Evolutionary conservation across 192 early-diverging fungal species (phyloP).

Genomic region (Coemansia sp.): DNA sequence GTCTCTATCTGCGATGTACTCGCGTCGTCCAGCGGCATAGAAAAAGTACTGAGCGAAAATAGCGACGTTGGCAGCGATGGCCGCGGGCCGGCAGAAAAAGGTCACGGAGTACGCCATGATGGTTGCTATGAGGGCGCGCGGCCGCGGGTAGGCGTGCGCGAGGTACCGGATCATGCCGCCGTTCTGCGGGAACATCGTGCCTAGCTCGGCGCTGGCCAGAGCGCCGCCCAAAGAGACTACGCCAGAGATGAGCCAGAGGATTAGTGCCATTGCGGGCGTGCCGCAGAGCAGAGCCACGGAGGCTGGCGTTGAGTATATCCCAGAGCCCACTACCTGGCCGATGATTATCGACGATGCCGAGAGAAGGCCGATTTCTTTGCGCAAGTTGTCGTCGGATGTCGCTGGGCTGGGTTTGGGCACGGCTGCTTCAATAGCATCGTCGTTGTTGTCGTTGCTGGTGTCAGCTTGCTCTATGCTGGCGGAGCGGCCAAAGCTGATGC

Average conservation of each 20-base stretch:
- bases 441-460: neutral
- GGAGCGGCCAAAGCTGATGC: conserved; percentile 5
- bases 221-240: conserved; percentile 80
- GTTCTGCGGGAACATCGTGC: conserved; percentile 81
- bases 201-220: conserved; percentile 88
- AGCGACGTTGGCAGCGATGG: conserved; percentile 54
- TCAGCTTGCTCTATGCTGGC: neutral
- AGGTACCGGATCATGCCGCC: conserved; percentile 92
- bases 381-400: conserved; percentile 31
- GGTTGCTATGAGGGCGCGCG: conserved; percentile 56
- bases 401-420: conserved; percentile 11
- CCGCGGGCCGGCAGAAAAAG: conserved; percentile 56
- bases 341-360: conserved; percentile 72
- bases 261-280: conserved; percentile 66
- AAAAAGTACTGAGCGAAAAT: conserved; percentile 59
- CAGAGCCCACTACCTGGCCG: conserved; percentile 77
- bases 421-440: neutral
- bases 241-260: conserved; percentile 74
- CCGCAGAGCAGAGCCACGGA: conserved; percentile 69
- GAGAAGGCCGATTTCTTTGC: conserved; percentile 52
- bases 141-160: conserved; percentile 61
- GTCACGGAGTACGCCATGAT: conserved; percentile 62
- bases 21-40: conserved; percentile 44
- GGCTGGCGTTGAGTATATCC: conserved; percentile 80
- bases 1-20: conserved; percentile 30